A percentile compares a stretch with the other conserved stretches of the same genome.
Conservation (phyloP, 306 rosid genomes). For the Vigna unguiculata region DNA sequence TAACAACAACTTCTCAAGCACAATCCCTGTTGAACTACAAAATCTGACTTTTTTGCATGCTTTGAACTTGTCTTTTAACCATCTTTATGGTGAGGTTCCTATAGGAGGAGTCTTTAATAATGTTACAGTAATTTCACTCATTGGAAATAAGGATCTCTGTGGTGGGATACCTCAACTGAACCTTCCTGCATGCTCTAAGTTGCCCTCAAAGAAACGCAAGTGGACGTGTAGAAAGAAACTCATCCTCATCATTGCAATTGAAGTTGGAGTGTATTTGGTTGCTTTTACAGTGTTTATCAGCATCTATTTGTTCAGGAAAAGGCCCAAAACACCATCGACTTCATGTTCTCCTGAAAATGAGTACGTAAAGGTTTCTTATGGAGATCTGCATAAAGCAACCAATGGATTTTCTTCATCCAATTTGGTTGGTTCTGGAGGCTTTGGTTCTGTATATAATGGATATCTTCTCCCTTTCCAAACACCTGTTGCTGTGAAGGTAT, state of each 20-base stretch:
- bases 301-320: slow-evolving; percentile 11
- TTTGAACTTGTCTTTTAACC: slow-evolving; percentile 49
- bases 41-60: neutral
- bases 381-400: slow-evolving; percentile 50
- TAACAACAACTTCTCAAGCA: slow-evolving; percentile 42
- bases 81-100: slow-evolving; percentile 54
- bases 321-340: neutral
- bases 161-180: slow-evolving; percentile 49
- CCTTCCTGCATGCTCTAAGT: slow-evolving; percentile 19
- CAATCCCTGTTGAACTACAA: slow-evolving; percentile 33
- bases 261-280: neutral
- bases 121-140: slow-evolving; percentile 17
- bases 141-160: slow-evolving; percentile 46
- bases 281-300: neutral
- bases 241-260: slow-evolving; percentile 5
- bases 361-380: slow-evolving; percentile 45
- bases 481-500: slow-evolving; percentile 47
- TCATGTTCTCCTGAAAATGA: neutral
- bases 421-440: slow-evolving; percentile 45
- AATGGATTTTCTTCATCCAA: slow-evolving; percentile 49
- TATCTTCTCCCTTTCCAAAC: slow-evolving; percentile 26
- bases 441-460: slow-evolving; percentile 55
- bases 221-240: neutral
- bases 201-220: neutral
- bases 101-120: slow-evolving; percentile 43